Evolutionary conservation across 805 yeast species (phyloP).

Genomic region (Candida jianshihensis): DNA sequence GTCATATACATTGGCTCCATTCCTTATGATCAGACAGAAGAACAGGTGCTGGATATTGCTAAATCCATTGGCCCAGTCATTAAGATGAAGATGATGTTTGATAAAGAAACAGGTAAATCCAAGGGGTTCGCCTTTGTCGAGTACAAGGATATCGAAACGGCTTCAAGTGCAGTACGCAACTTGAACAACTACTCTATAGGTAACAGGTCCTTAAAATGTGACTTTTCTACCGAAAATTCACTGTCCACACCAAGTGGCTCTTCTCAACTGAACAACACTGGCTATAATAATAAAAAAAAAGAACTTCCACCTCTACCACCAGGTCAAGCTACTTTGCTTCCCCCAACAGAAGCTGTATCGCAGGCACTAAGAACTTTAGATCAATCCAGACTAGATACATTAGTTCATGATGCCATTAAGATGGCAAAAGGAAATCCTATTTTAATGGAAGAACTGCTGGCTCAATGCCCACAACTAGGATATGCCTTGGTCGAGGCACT

Average conservation of each 20-base stretch:
- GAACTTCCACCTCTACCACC: constrained; percentile 44
- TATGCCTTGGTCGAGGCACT: constrained; percentile 78
- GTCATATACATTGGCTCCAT: constrained; percentile 78
- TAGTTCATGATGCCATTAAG: constrained; percentile 50
- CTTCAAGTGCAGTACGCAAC: constrained; percentile 86
- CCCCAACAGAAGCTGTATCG: constrained; percentile 34
- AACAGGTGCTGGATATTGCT: constrained; percentile 83
- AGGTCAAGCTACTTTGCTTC: constrained; percentile 40
- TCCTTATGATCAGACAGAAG: constrained; percentile 91
- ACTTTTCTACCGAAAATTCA: constrained; percentile 52
- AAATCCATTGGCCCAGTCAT: constrained; percentile 84
- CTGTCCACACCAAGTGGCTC: constrained; percentile 7
- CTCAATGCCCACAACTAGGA: constrained; percentile 71
- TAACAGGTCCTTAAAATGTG: constrained; percentile 63
- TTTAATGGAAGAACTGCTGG: constrained; percentile 51
- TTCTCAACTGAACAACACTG: too few relatives aligned
- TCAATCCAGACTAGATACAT: constrained; percentile 35
- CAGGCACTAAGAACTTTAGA: constrained; percentile 40
- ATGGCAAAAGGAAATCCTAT: constrained; percentile 53
- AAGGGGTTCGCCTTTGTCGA: constrained; percentile 88
- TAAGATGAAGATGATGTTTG: constrained; percentile 70
- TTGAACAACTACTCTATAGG: constrained; percentile 75
- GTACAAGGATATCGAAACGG: constrained; percentile 71
- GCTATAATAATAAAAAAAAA: constrained; percentile 10
- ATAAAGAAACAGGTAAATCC: constrained; percentile 82